Percentiles rank a stretch among this genome's conserved stretches.
Conservation (phyloP, 2,329 filamentous ascomycete genomes). For the Davidsoniella australis region DNA sequence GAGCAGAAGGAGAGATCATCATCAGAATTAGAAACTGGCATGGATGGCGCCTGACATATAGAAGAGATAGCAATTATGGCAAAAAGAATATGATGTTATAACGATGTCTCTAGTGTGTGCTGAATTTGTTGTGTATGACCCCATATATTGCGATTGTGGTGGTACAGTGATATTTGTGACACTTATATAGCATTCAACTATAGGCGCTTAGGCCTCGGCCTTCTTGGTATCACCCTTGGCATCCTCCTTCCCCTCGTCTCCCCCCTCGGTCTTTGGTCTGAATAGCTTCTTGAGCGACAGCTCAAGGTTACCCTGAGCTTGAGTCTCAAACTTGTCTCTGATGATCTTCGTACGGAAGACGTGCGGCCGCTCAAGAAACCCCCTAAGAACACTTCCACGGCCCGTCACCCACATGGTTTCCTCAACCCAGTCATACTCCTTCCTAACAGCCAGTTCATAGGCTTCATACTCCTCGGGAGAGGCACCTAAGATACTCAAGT, state of each 20-base stretch:
- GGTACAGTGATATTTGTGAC: too few species aligned
- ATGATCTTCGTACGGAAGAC: conserved; percentile 8
- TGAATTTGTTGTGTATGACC: too few species aligned
- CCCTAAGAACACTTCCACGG: not conserved
- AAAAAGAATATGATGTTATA: not conserved
- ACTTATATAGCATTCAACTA: too few species aligned
- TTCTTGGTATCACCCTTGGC: too few species aligned
- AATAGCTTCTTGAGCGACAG: conserved; percentile 1
- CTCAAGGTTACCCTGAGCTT: conserved; percentile 1
- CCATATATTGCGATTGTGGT: too few species aligned
- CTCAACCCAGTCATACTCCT: conserved; percentile 12
- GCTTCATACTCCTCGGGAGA: conserved; percentile 1
- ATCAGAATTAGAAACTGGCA: too few species aligned
- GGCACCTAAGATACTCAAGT: conserved; percentile 8
- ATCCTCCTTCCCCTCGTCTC: not conserved
- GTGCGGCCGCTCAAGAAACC: conserved; percentile 5
- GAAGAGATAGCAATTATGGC: not conserved
- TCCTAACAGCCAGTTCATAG: conserved; percentile 10
- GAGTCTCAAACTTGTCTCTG: conserved; percentile 6
- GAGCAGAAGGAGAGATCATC: not conserved
- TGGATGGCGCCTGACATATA: too few species aligned
- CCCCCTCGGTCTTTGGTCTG: not conserved
- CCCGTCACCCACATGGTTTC: conserved; percentile 4
- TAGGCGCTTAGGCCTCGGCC: too few species aligned
- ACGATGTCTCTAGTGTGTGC: too few species aligned